Base-by-base conservation (phyloP, 169 alveolate species). In the Cyclospora cayetanensis region DNA sequence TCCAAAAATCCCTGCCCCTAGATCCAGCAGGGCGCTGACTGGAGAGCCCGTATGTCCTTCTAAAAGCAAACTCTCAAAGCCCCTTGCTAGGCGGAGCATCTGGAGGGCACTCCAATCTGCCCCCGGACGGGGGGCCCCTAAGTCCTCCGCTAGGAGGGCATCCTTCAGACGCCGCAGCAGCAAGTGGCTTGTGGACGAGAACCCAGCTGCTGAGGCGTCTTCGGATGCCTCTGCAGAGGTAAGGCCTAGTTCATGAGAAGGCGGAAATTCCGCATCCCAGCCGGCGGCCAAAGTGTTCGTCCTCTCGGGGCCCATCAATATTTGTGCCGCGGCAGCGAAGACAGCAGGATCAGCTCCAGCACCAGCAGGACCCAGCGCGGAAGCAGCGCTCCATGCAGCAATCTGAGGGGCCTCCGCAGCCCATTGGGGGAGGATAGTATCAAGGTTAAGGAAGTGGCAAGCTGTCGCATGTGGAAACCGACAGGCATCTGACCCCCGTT, bases 341-440 rank as follows among this genome's bases (percentile, higher is more conserved):
- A 31, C 68, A 55, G 68, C 68, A 55, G 25, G 35, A 55, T 9
- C 68, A 55, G 3, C 12, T 5, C 35, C 50, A 25, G 43, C 46
- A 29, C 52, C 46, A 68, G 80, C 80, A n/a, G n/a, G n/a, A n/a
- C n/a, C n/a, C n/a, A n/a, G n/a, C 29, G 80, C 80, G 35, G 80
- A 42, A 68, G 80, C 80, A 68, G 52, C 80, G 35, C n/a, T 29
- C 39, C 50, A 25, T 15, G 80, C 80, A 68, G 46, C 5, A 39
- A 31, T 50, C n/a, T 25, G 80, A 0, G 50, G 39, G 2, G 80
- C 35, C n/a, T 68, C 35, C 0, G 80, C 5, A 25, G 43, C 39
- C 50, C 80, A 68, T 5, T 29, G 43, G 0, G 80, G 43, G 20
- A 68, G 20, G 1, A 68, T 2, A 9, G 39, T 68, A 68, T 68